Evolutionary conservation across 176 grass and related monocot species (phyloP), one percentile per base, ranked within the genome.

Genomic region (Lolium multiflorum): DNA sequence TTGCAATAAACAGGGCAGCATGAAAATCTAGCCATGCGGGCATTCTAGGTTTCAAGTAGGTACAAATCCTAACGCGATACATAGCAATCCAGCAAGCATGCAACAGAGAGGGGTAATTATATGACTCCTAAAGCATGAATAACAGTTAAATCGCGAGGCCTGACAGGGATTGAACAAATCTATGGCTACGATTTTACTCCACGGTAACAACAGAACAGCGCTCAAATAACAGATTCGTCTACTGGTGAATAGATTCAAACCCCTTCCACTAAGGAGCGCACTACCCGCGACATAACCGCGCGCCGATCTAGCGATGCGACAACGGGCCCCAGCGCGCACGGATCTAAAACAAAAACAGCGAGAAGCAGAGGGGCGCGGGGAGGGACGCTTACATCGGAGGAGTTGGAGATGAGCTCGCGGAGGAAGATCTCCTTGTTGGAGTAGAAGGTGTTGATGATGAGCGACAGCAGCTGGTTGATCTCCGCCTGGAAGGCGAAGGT

Each of bases 371-470:
- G 28, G 14, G 12, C 39, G 60, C 0, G 10, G 0, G 3, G 7
- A 5, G 6, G 25, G 48, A n/a, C n/a, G n/a, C 85, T 91, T 68
- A 95, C 92, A 98, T 95, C 95, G 11, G 91, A 98, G 54, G 85
- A 89, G 93, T 98, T 98, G 80, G 93, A 95, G 80, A 98, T 93
- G 76, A 98, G 79, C 87, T 98, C 95, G 44, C 93, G 83, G 22
- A 98, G 95, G 90, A 98, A 98, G 89, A 95, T 98, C 93, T 98
- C 95, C 95, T 98, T 98, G 82, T 98, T 98, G 85, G 95, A 98
- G 93, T 98, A 98, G 85, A 98, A 98, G 56, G 95, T 98, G 91
- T 98, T 98, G 85, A 98, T 98, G 87, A 98, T 98, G 65, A 98
- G 84, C 21, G 93, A 95, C 9, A 98, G 89, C 16, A 98, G 89